Evolutionary conservation across 1,284 basidiomycete genomes (phyloP), one percentile per base, ranked within the genome.

Genomic region (Ganoderma sinense): DNA sequence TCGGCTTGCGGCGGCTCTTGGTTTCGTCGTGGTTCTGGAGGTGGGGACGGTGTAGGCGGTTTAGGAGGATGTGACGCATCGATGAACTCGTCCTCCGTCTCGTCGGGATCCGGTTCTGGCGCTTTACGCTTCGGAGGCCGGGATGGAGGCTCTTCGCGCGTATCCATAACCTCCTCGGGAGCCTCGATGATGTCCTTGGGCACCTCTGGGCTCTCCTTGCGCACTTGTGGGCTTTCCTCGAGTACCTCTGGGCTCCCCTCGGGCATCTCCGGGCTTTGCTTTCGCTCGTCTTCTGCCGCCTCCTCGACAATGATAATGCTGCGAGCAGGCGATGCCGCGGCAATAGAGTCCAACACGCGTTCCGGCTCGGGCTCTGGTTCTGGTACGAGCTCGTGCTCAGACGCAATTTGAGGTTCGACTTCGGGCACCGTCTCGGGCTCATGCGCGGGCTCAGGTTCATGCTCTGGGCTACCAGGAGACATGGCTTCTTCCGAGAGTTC

Each of bases 1-100:
- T 45, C 53, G 23, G 31, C 39, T 10, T 41, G 55, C 36, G 6
- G 45, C 55, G 53, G 23, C 16, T 59, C 56, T 65, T 67, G 23
- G 45, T 11, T 36, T 16, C 23, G 31, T 13, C 43, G 36, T 39
- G 56, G 33, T 8, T 64, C 65, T 2, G 53, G 29, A 16, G 61
- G 16, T 31, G 40, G 51, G 26, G 62, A 41, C 29, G 59, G 59
- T 11, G 36, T 39, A 29, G 59, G 59, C 11, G 59, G 59, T 40
- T 26, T 61, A n/a, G 59, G 59, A 10, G 59, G 59, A 16, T 61
- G 23, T 14, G 39, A 41, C 11, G 36, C 59, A 26, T 61, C 59
- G 16, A 61, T 61, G 36, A 61, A 61, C 39, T 61, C 59, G 10
- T 61, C 59, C n/a, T 61, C 59, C 1, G 59, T 61, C 39, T 58